phyloP scores from a whole-genome alignment of 1,139 yeast species.

The Candida gigantensis region DNA sequence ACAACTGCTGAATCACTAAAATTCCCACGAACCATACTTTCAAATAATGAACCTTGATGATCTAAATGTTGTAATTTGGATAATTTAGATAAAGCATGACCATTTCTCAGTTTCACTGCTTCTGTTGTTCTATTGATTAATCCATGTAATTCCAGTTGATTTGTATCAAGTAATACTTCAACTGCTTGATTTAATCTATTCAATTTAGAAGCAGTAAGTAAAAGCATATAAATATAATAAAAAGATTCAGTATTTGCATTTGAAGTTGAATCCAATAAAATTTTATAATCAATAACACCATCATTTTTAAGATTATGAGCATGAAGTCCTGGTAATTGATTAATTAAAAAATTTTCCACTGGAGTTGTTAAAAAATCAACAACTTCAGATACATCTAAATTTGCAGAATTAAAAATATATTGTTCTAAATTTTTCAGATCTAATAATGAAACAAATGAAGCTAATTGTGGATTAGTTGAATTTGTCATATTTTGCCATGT shows the following conservation, averaged over 20 bases:
- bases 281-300: slow-evolving; percentile 30
- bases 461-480: slow-evolving; percentile 33
- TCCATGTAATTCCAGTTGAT: slow-evolving; percentile 45
- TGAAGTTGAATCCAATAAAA: slow-evolving; percentile 32
- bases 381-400: slow-evolving; percentile 56
- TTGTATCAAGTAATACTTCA: slow-evolving; percentile 49
- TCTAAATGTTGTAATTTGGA: slow-evolving; percentile 34
- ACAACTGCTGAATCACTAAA: slow-evolving; percentile 55
- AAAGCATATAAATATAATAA: slow-evolving; percentile 54
- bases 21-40: slow-evolving; percentile 26
- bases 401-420: slow-evolving; percentile 56
- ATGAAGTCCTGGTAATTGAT: slow-evolving; percentile 38
- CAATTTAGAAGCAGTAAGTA: slow-evolving; percentile 61
- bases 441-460: slow-evolving; percentile 38
- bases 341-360: slow-evolving; percentile 33
- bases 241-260: slow-evolving; percentile 47
- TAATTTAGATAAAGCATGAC: slow-evolving; percentile 31
- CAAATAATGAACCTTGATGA: slow-evolving; percentile 21
- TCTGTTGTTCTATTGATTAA: slow-evolving; percentile 64
- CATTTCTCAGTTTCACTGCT: slow-evolving; percentile 56
- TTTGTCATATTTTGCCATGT: slow-evolving; percentile 32
- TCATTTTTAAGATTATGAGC: slow-evolving; percentile 19
- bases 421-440: slow-evolving; percentile 54
- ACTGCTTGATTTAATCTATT: slow-evolving; percentile 65
- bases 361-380: slow-evolving; percentile 50